Conservation (phyloP, 2,329 filamentous ascomycete species). For the Penicillium griseofulvum region DNA sequence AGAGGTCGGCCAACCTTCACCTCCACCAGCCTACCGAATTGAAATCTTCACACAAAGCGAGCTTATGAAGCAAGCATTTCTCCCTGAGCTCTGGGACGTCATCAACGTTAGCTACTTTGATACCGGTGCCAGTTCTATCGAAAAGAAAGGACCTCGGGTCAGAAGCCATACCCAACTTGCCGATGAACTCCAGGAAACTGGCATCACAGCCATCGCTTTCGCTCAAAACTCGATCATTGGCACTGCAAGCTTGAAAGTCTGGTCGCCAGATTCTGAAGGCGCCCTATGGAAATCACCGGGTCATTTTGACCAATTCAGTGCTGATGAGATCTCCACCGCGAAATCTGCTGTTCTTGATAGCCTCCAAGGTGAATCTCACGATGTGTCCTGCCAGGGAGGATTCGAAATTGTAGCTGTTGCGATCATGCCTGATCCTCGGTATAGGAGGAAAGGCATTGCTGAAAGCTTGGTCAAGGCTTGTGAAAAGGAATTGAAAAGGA, state of each 20-base stretch:
- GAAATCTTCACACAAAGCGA: background rate
- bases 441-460: background rate
- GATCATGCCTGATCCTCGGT: background rate
- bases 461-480: background rate
- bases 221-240: background rate
- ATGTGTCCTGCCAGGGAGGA: background rate
- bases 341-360: background rate
- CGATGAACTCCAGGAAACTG: background rate
- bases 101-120: background rate
- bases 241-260: background rate
- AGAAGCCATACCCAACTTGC: slow-evolving; percentile 9
- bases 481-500: background rate
- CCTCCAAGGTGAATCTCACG: background rate
- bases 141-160: background rate
- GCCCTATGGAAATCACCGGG: background rate
- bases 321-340: background rate
- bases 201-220: background rate
- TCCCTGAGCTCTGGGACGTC: background rate
- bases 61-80: background rate
- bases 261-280: background rate
- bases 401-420: background rate
- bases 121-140: background rate
- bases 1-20: background rate
- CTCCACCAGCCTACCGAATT: background rate
- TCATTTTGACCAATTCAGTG: background rate